Percentiles rank a stretch among this genome's conserved stretches.
Conservation (phyloP, 805 yeast genomes). For the Wickerhamiella parazyma region DNA sequence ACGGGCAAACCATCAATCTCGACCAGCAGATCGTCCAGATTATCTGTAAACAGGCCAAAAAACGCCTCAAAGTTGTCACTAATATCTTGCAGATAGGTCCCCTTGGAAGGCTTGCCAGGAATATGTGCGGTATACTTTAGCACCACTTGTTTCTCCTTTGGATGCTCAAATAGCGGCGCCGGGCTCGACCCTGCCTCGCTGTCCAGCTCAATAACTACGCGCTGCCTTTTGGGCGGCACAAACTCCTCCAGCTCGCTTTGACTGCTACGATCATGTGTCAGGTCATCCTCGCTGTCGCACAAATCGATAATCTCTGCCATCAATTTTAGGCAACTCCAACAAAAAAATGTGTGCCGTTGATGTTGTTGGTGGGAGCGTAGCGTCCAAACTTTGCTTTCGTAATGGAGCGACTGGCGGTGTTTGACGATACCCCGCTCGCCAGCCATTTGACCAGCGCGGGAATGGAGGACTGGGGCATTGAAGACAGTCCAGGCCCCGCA, state of each 20-base stretch:
- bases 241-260: background rate
- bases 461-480: constrained; percentile 26
- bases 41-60: background rate
- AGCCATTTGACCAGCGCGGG: constrained; percentile 21
- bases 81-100: background rate
- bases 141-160: background rate
- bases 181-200: background rate
- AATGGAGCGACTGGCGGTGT: constrained; percentile 14
- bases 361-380: background rate
- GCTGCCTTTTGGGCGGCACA: background rate
- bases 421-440: constrained; percentile 24
- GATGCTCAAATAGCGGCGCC: background rate
- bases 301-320: background rate
- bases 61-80: constrained; percentile 3
- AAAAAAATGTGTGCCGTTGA: background rate
- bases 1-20: background rate
- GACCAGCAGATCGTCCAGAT: constrained; percentile 3
- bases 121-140: background rate
- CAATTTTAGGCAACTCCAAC: background rate
- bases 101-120: background rate
- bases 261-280: background rate
- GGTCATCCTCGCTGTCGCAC: background rate
- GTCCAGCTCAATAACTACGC: background rate
- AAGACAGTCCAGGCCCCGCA: constrained; percentile 11
- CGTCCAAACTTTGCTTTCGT: background rate